Conservation (phyloP, 2,329 filamentous ascomycete species). For the Fusarium papillatum region DNA sequence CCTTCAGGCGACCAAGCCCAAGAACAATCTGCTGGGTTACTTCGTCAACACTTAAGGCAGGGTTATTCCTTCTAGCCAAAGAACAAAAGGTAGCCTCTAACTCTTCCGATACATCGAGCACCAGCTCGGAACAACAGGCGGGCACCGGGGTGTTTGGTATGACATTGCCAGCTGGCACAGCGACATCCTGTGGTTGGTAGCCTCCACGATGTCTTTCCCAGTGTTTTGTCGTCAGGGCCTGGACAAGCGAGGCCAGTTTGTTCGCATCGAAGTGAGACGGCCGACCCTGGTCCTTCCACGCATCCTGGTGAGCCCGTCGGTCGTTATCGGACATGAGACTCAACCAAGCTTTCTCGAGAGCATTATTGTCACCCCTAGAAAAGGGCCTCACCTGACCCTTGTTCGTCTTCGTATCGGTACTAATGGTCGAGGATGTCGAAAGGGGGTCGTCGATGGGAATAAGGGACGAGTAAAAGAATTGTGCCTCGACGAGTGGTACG, state of each 20-base stretch:
- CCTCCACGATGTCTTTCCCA: conserved; percentile 59
- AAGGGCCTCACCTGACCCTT: conserved; percentile 82
- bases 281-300: conserved; percentile 32
- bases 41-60: conserved; percentile 56
- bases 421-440: conserved; percentile 71
- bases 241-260: conserved; percentile 51
- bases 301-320: conserved; percentile 60
- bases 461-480: conserved; percentile 89
- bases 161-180: conserved; percentile 43
- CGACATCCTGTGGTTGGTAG: conserved; percentile 48
- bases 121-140: conserved; percentile 64
- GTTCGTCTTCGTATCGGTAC: conserved; percentile 62
- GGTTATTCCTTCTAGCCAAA: conserved; percentile 56
- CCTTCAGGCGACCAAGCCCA: conserved; percentile 39
- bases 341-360: conserved; percentile 84
- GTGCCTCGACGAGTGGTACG: conserved; percentile 73
- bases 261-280: conserved; percentile 25
- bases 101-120: conserved; percentile 60
- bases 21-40: conserved; percentile 62
- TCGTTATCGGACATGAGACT: conserved; percentile 66
- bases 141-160: conserved; percentile 48
- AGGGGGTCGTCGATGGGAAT: conserved; percentile 91
- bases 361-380: conserved; percentile 82
- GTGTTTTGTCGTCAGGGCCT: conserved; percentile 60
- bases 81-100: conserved; percentile 65